Conservation (phyloP, 2,329 filamentous ascomycete genomes). For the Sphaerulina vaccinii region DNA sequence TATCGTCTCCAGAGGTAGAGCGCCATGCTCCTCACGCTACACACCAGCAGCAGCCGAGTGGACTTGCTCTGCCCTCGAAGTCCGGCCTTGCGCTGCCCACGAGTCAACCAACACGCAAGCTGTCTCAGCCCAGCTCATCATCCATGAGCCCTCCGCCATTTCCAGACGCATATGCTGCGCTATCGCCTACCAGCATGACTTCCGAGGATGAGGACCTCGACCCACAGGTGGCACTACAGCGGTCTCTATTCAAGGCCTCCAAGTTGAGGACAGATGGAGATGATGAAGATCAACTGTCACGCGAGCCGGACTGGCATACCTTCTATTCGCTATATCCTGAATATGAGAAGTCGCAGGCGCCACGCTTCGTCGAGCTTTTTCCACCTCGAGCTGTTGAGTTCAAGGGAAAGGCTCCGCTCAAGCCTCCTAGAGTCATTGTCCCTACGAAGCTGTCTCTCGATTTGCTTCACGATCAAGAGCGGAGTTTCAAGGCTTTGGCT, state of each 20-base stretch:
- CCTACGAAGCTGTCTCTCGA: conserved; percentile 89
- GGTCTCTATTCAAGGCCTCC: conserved; percentile 35
- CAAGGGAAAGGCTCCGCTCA: conserved; percentile 73
- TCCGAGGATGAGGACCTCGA: conserved; percentile 30
- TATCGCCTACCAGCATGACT: conserved; percentile 27
- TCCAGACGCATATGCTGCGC: conserved; percentile 23
- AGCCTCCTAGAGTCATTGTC: conserved; percentile 76
- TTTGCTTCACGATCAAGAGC: conserved; percentile 80
- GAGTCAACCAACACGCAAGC: conserved; percentile 10
- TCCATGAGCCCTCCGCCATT: conserved; percentile 31
- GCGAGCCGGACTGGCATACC: conserved; percentile 69
- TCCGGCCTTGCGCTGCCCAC: conserved; percentile 32
- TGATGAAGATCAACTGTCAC: conserved; percentile 23
- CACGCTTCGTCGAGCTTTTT: conserved; percentile 79
- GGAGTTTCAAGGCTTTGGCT: conserved; percentile 72
- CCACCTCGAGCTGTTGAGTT: conserved; percentile 77
- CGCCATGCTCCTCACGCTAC: conserved; percentile 25
- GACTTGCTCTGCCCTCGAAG: conserved; percentile 36
- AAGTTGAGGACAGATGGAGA: conserved; percentile 28
- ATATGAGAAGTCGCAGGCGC: conserved; percentile 71
- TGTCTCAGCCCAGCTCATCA: conserved; percentile 19
- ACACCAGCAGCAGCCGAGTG: conserved; percentile 25
- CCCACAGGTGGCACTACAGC: conserved; percentile 28
- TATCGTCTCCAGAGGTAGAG: conserved; percentile 35
- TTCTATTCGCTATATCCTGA: conserved; percentile 77